Evolutionary conservation across 805 yeast genomes (phyloP).

Genomic region (Suhomyces sp.): DNA sequence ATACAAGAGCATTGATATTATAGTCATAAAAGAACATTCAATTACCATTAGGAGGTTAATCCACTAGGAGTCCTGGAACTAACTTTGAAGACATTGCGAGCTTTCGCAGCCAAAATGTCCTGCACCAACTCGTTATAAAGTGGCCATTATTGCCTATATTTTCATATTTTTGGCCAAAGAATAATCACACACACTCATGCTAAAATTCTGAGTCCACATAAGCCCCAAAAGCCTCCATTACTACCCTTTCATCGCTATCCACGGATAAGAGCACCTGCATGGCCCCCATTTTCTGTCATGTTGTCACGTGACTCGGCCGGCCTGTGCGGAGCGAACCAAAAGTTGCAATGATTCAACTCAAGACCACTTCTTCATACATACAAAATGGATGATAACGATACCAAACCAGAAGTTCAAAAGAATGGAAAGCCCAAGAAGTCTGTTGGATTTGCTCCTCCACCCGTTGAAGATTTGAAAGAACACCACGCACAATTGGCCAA

Average conservation of each 20-base stretch:
- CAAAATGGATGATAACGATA: background rate
- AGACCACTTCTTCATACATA: background rate
- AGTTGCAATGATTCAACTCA: background rate
- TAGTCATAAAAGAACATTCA: too few relatives aligned
- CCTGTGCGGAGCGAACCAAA: background rate
- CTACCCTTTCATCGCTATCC: background rate
- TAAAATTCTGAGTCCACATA: too few relatives aligned
- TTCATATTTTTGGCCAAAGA: too few relatives aligned
- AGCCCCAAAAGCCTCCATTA: too few relatives aligned
- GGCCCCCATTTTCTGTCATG: background rate
- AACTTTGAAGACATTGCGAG: too few relatives aligned
- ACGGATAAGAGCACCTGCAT: background rate
- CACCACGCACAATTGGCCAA: conserved; percentile 30
- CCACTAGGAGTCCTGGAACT: background rate
- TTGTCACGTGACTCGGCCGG: background rate
- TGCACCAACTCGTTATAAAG: background rate
- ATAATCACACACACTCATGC: too few relatives aligned
- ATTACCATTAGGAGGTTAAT: background rate
- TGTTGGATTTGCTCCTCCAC: conserved; percentile 41
- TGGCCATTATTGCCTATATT: too few relatives aligned
- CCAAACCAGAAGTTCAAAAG: background rate
- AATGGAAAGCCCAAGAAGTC: conserved; percentile 18
- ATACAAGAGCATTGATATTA: too few relatives aligned
- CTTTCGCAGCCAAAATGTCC: background rate
- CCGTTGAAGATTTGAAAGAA: conserved; percentile 32